These are phyloP conservation scores for Aspergillus tamarii DNA, from an alignment of 2,329 filamentous ascomycete species.

Conservation along the genomic window DNA sequence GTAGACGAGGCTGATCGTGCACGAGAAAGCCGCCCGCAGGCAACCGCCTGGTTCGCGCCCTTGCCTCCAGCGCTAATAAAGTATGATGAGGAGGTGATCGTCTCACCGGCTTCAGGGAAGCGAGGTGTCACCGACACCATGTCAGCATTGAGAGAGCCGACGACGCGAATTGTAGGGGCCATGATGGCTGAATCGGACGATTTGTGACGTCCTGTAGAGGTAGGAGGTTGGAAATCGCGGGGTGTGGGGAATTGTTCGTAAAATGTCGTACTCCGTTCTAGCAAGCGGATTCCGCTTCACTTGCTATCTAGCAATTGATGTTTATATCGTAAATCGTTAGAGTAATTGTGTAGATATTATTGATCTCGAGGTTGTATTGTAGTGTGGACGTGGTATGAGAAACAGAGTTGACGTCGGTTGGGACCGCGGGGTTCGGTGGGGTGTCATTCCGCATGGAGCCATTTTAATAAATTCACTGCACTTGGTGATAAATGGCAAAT, in stretches of 20 bases:
- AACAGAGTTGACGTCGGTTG: constrained; percentile 4
- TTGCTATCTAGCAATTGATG: not conserved
- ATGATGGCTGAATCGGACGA: constrained; percentile 26
- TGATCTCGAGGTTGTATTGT: not conserved
- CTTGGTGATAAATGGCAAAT: not conserved
- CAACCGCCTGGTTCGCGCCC: constrained; percentile 93
- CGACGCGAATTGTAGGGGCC: constrained; percentile 69
- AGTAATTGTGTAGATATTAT: not conserved
- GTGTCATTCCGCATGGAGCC: not conserved
- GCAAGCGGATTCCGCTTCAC: not conserved
- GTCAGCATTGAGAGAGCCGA: constrained; percentile 94
- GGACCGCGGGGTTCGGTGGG: constrained; percentile 1
- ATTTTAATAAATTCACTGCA: too few relatives aligned
- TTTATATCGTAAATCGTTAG: too few relatives aligned
- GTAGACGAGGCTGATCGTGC: constrained; percentile 37
- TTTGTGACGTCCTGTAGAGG: not conserved
- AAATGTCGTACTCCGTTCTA: not conserved
- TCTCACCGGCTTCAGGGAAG: constrained; percentile 83
- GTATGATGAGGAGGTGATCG: constrained; percentile 77
- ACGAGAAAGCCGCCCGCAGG: constrained; percentile 79
- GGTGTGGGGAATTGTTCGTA: not conserved
- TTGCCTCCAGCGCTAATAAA: constrained; percentile 85
- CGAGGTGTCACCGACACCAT: constrained; percentile 86
- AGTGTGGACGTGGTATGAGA: not conserved
- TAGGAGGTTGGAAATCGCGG: not conserved